A percentile compares a stretch with the other conserved stretches of the same genome.
phyloP scores from a whole-genome alignment of 148 eudicot species.

The Rhododendron simsii region DNA sequence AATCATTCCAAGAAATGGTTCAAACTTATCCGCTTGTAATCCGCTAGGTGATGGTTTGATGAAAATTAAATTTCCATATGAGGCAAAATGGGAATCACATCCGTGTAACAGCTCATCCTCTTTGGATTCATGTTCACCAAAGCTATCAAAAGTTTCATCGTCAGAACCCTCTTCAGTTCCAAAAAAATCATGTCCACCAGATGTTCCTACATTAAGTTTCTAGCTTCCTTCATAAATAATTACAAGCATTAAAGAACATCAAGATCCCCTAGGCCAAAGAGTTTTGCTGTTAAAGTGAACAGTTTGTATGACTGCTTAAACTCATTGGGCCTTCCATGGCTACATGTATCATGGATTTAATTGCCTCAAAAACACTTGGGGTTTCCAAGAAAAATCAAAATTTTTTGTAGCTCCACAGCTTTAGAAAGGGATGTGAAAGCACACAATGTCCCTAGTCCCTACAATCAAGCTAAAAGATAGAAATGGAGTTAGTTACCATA shows the following conservation, averaged over 20 bases:
- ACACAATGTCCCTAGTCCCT: not conserved
- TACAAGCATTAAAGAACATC: not conserved
- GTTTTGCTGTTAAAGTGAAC: not conserved
- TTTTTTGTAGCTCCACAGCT: not conserved
- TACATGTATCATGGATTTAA: not conserved
- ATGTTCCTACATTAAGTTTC: not conserved
- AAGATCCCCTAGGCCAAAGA: not conserved
- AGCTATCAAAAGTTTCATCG: not conserved
- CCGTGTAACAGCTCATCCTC: slow-evolving; percentile 2
- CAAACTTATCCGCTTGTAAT: not conserved
- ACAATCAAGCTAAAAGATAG: not conserved
- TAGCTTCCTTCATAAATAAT: not conserved
- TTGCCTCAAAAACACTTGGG: not conserved
- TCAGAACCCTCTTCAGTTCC: not conserved
- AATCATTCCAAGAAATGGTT: slow-evolving; percentile 1
- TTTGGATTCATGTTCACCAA: not conserved
- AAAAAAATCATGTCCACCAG: not conserved
- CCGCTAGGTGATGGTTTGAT: not conserved
- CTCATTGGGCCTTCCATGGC: not conserved
- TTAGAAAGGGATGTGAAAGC: not conserved
- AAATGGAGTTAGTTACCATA: not conserved
- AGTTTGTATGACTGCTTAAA: not conserved
- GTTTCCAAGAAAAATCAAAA: not conserved
- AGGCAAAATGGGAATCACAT: not conserved
- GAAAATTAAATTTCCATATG: not conserved